Evolutionary conservation across 2,329 filamentous ascomycete species (phyloP).

Genomic region (Ceratocystis ficicola): DNA sequence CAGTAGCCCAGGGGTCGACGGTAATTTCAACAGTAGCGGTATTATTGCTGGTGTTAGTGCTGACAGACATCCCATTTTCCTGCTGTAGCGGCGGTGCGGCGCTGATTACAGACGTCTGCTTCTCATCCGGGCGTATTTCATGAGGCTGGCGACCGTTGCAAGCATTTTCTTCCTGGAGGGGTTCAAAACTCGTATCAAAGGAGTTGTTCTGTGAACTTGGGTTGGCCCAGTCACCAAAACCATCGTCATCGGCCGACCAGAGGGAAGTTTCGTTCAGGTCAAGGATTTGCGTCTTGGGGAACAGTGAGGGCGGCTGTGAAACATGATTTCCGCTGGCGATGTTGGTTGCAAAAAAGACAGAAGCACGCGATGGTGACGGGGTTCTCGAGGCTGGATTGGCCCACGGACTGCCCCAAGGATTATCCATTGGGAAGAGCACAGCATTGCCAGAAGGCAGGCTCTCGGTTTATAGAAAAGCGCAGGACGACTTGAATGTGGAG

Average conservation of each 20-base stretch:
- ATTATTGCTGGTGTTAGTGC: not conserved
- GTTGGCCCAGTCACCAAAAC: slow-evolving; percentile 17
- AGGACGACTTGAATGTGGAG: not conserved
- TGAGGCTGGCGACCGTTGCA: not conserved
- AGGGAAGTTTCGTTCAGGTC: slow-evolving; percentile 15
- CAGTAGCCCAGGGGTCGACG: slow-evolving; percentile 19
- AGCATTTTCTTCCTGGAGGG: slow-evolving; percentile 8
- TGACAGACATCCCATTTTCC: not conserved
- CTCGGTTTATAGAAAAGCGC: not conserved
- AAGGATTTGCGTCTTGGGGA: slow-evolving; percentile 1
- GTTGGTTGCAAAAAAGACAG: not conserved
- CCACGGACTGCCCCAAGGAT: slow-evolving; percentile 54
- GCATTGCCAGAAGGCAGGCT: slow-evolving; percentile 14
- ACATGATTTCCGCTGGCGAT: slow-evolving; percentile 2
- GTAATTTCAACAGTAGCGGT: not conserved
- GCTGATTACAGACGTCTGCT: not conserved
- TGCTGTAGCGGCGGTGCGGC: not conserved
- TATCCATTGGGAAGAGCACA: slow-evolving; percentile 37
- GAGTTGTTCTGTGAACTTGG: not conserved
- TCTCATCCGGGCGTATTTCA: not conserved
- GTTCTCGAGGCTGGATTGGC: slow-evolving; percentile 28
- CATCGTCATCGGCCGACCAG: slow-evolving; percentile 15
- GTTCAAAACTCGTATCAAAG: slow-evolving; percentile 15
- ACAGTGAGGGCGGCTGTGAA: not conserved
- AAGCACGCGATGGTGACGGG: slow-evolving; percentile 15